Evolutionary conservation across 148 eudicot species (phyloP).

Genomic region (Polygonum maritimum): DNA sequence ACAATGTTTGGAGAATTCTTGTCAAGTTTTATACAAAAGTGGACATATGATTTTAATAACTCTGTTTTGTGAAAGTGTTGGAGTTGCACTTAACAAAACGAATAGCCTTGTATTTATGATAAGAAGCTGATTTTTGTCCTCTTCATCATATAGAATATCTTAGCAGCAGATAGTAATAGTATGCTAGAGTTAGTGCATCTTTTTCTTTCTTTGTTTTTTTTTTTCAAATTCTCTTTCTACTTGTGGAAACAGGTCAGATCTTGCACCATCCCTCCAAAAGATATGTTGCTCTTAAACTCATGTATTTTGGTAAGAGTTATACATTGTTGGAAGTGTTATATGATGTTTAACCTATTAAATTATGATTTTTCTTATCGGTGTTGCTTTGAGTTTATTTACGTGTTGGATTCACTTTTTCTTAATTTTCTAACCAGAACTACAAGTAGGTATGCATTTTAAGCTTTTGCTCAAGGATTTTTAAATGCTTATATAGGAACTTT

Average conservation of each 20-base stretch:
- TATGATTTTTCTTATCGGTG: no score
- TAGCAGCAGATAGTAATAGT: background rate
- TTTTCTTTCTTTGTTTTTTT: background rate
- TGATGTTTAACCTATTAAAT: background rate
- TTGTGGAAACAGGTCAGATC: conserved; percentile 28
- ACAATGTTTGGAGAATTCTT: background rate
- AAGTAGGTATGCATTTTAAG: no score
- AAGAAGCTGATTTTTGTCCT: background rate
- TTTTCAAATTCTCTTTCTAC: background rate
- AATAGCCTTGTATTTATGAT: background rate
- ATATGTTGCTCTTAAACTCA: conserved; percentile 69
- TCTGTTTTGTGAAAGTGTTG: background rate
- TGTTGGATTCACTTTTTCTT: no score
- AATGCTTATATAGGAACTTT: no score
- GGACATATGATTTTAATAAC: background rate
- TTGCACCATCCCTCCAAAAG: conserved; percentile 41
- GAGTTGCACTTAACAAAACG: background rate
- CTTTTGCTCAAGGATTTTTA: no score
- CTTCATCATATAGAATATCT: background rate
- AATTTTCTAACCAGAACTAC: no score
- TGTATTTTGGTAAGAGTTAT: conserved; percentile 97
- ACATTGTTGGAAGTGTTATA: background rate
- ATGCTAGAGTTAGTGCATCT: background rate
- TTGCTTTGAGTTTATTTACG: no score
- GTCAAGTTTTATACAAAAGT: background rate